Conservation (phyloP, 768 basidiomycete species). For the Calvatia gigantea region DNA sequence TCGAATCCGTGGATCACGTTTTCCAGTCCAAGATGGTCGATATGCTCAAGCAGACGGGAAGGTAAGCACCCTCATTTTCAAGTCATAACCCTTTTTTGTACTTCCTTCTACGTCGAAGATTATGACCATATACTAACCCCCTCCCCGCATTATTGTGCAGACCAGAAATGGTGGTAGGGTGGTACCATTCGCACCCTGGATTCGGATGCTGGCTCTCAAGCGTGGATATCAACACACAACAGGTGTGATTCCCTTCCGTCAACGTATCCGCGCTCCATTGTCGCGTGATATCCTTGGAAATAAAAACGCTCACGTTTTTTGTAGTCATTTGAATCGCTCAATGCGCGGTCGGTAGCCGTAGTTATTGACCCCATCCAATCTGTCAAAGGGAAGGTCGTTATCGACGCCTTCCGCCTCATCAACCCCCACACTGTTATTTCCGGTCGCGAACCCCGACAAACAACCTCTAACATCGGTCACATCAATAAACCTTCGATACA, state of each 20-base stretch:
- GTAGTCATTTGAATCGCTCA: conserved; percentile 94
- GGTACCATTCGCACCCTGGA: conserved; percentile 99
- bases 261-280: conserved; percentile 9
- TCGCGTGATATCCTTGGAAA: neutral
- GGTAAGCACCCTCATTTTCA: conserved; percentile 47
- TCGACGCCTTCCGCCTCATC: conserved; percentile 98
- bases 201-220: conserved; percentile 99
- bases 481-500: conserved; percentile 99
- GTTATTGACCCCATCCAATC: conserved; percentile 99
- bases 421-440: conserved; percentile 85
- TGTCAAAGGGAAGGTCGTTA: conserved; percentile 97
- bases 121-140: neutral
- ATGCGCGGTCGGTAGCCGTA: conserved; percentile 91
- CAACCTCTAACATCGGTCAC: conserved; percentile 97
- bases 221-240: conserved; percentile 98
- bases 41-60: conserved; percentile 98
- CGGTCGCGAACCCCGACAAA: conserved; percentile 94
- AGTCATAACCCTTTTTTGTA: neutral
- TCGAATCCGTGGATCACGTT: conserved; percentile 97
- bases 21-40: conserved; percentile 99
- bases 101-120: neutral
- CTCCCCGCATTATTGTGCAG: conserved; percentile 30
- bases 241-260: conserved; percentile 43
- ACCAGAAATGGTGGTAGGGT: conserved; percentile 97
- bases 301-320: neutral